Conservation (phyloP, 495 filamentous ascomycete species). For the Aspergillus ellipticus region DNA sequence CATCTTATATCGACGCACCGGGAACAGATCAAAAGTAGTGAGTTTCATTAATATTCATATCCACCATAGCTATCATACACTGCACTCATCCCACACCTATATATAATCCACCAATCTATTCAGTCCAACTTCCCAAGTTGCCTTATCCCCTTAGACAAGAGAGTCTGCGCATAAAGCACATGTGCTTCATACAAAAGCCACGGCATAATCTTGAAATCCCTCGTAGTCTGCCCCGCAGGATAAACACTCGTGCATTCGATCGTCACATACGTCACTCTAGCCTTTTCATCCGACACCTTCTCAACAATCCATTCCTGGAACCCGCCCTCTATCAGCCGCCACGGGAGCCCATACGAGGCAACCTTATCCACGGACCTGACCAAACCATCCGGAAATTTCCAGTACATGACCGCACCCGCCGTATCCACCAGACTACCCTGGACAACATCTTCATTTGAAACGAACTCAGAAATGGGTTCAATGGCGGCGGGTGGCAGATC, state of each 20-base stretch:
- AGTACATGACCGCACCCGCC: constrained; percentile 9
- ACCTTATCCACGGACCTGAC: constrained; percentile 4
- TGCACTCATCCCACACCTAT: too few relatives aligned
- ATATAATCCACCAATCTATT: too few relatives aligned
- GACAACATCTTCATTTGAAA: constrained; percentile 1
- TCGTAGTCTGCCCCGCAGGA: constrained; percentile 1
- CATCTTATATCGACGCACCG: too few relatives aligned
- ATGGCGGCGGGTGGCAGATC: neutral
- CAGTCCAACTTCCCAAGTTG: neutral
- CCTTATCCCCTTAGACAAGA: constrained; percentile 6
- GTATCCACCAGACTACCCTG: neutral
- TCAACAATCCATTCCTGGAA: constrained; percentile 18
- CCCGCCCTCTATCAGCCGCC: constrained; percentile 17
- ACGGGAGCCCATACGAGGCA: constrained; percentile 12
- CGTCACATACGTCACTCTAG: constrained; percentile 12
- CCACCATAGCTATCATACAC: too few relatives aligned
- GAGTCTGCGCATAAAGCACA: constrained; percentile 16
- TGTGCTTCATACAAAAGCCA: constrained; percentile 13
- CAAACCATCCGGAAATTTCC: constrained; percentile 7
- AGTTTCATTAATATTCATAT: too few relatives aligned
- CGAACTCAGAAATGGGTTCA: neutral
- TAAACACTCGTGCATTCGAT: constrained; percentile 11
- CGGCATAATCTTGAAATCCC: constrained; percentile 10
- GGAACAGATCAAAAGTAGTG: too few relatives aligned
- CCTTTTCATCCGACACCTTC: constrained; percentile 9